A percentile compares a stretch with the other conserved stretches of the same genome.
Evolutionary conservation across 2,329 filamentous ascomycete genomes (phyloP).

Genomic region (Ophiostoma ips): DNA sequence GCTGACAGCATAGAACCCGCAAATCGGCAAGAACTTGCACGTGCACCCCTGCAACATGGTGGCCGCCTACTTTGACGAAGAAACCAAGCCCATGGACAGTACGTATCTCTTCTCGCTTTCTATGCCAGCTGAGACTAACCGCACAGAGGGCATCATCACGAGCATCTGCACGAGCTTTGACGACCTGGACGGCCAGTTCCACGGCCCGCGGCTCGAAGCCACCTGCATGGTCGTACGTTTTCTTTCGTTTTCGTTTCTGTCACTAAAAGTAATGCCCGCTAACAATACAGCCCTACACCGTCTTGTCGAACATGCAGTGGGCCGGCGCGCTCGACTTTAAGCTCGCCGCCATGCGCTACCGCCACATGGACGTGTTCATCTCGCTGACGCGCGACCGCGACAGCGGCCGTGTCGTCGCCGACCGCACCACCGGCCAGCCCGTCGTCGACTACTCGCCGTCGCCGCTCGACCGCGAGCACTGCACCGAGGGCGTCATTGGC

Average conservation of each 20-base stretch:
- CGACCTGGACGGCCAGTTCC: constrained; percentile 64
- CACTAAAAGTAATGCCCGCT: background rate
- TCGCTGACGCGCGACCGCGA: constrained; percentile 63
- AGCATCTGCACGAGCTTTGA: constrained; percentile 64
- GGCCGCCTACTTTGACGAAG: constrained; percentile 52
- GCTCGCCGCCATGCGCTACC: constrained; percentile 51
- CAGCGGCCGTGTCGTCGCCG: constrained; percentile 57
- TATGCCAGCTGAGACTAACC: background rate
- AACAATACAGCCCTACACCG: constrained; percentile 44
- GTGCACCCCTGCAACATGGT: constrained; percentile 59
- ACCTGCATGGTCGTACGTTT: constrained; percentile 49
- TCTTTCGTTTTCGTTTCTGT: background rate
- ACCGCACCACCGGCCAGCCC: constrained; percentile 50
- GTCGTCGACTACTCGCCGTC: constrained; percentile 59
- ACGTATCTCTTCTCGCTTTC: background rate
- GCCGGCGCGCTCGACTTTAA: constrained; percentile 57
- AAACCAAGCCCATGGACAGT: constrained; percentile 55
- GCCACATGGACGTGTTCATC: constrained; percentile 59
- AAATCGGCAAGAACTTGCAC: constrained; percentile 71
- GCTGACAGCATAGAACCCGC: constrained; percentile 42
- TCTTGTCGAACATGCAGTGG: constrained; percentile 53
- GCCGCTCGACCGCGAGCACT: constrained; percentile 56
- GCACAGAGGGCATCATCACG: constrained; percentile 61
- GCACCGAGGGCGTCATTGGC: constrained; percentile 57
- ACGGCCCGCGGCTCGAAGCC: constrained; percentile 71